Base-by-base conservation (phyloP, 1,139 yeast genomes). In the Blastobotrys elegans region DNA sequence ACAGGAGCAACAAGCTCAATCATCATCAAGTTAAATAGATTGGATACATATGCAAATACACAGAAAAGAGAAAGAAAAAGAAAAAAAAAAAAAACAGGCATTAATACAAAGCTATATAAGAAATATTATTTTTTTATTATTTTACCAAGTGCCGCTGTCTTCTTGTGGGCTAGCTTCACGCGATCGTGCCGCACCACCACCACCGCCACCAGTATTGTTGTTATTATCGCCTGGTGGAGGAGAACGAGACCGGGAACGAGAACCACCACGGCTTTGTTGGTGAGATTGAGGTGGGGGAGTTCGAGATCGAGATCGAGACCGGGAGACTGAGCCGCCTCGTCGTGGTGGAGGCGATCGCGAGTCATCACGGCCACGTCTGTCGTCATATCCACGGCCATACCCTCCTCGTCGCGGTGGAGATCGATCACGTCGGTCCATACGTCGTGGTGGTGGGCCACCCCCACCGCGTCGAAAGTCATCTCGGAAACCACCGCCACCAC, bases 401-500 rank as follows among this genome's bases (percentile, higher is more conserved):
- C 30, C 35, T 13, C 39, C 21, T 2, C 39, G 39, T 7, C 44
- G 22, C 13, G 18, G 17, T 24, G 17, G 7, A 11, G 17, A 22
- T 18, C 41, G 42, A 21, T 31, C 38, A 21, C 36, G 27, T 26
- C 41, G 41, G n/a, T 27, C 41, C 27, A 39, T 7, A 6, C 33
- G 16, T 7, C 33, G 33, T 30, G 44, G 38, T n/a, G 44, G 44
- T 2, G 37, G n/a, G n/a, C n/a, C 36, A 20, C 50, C 24, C 21
- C 33, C 34, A n/a, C 52, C 43, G 39, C 53, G 51, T 26, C 56
- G 47, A 27, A 46, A 36, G 33, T 53, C 51, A 36, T 46, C 48
- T 20, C 53, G 49, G 32, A 56, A 49, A 40, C 51, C 56, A 18
- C 58, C 46, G 17, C 56, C 51, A 10, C 55, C 48, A 14, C 58